A percentile compares a stretch with the other conserved stretches of the same genome.
Evolutionary conservation across 2,329 filamentous ascomycete genomes (phyloP).

Genomic region (Venturia aucupariae): DNA sequence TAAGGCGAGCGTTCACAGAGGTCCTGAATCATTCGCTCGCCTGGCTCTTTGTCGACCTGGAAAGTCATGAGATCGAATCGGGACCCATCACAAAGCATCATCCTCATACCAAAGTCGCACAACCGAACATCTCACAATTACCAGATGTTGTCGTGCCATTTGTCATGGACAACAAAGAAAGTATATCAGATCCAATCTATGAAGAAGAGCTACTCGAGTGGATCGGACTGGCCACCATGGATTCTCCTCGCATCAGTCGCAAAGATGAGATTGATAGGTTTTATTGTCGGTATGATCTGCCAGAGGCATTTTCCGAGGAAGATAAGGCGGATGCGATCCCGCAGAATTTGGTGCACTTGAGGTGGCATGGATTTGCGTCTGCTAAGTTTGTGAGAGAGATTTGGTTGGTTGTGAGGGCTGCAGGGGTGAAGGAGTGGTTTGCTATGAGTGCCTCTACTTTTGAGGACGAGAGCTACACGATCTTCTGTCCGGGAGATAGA

Average conservation of each 20-base stretch:
- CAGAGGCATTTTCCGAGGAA: slow-evolving; percentile 28
- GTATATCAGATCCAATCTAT: slow-evolving; percentile 29
- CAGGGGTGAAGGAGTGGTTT: slow-evolving; percentile 22
- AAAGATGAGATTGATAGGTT: slow-evolving; percentile 57
- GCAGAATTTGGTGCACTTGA: slow-evolving; percentile 25
- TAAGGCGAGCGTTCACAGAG: slow-evolving; percentile 70
- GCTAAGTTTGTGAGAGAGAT: slow-evolving; percentile 25
- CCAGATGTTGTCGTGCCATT: slow-evolving; percentile 23
- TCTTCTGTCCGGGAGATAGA: slow-evolving; percentile 20
- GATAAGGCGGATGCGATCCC: slow-evolving; percentile 10
- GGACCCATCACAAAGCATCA: slow-evolving; percentile 19
- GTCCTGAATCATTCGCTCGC: slow-evolving; percentile 57
- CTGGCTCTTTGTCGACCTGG: slow-evolving; percentile 70
- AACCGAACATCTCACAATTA: slow-evolving; percentile 21
- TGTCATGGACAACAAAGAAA: slow-evolving; percentile 16
- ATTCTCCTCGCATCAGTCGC: slow-evolving; percentile 52
- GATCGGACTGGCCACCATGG: slow-evolving; percentile 57
- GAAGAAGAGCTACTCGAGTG: slow-evolving; percentile 63
- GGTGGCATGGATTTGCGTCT: slow-evolving; percentile 37
- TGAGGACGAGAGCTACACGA: slow-evolving; percentile 22
- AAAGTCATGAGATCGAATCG: slow-evolving; percentile 25
- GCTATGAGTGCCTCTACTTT: slow-evolving; percentile 23
- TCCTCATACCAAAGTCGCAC: slow-evolving; percentile 16
- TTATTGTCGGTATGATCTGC: slow-evolving; percentile 57
- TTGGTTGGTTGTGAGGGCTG: slow-evolving; percentile 22